These are phyloP conservation scores for Fallopia convolvulus DNA, from an alignment of 148 eudicot genomes.

Conservation along the genomic window DNA sequence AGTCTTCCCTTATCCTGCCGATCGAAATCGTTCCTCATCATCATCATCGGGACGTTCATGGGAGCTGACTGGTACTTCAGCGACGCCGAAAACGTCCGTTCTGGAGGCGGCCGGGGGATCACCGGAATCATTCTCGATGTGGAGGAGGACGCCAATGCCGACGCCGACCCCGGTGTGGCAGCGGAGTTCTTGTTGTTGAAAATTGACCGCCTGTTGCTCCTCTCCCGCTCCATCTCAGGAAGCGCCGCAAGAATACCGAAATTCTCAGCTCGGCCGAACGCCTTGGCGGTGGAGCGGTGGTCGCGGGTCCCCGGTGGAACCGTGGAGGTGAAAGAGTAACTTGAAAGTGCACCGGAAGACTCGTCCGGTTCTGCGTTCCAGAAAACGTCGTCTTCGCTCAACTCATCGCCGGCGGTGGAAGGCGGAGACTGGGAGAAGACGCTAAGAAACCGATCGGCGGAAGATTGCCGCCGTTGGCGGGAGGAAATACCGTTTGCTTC, in stretches of 20 bases:
- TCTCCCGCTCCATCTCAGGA: constrained; percentile 9
- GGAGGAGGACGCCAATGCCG: background rate
- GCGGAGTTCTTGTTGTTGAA: constrained; percentile 9
- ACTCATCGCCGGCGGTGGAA: constrained; percentile 13
- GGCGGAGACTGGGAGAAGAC: background rate
- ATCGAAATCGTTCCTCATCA: constrained; percentile 5
- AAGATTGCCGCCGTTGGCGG: constrained; percentile 5
- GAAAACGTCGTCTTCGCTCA: constrained; percentile 20
- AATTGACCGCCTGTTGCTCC: background rate
- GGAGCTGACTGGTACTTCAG: constrained; percentile 36
- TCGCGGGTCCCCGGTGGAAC: background rate
- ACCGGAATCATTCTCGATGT: constrained; percentile 21
- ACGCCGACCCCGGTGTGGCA: background rate
- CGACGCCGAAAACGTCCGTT: constrained; percentile 16
- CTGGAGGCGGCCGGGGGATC: constrained; percentile 15
- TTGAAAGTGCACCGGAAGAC: background rate
- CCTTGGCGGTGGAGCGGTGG: background rate
- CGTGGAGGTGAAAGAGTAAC: background rate
- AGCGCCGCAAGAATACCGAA: constrained; percentile 24
- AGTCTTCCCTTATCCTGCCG: constrained; percentile 16
- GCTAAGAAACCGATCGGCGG: constrained; percentile 11
- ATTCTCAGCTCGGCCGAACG: constrained; percentile 7
- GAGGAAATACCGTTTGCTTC: constrained; percentile 1
- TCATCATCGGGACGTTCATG: constrained; percentile 31
- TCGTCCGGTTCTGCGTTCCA: constrained; percentile 11